A percentile compares a stretch with the other conserved stretches of the same genome.
Evolutionary conservation across 345 rosid genomes (phyloP).

Genomic region (Geranium brycei): DNA sequence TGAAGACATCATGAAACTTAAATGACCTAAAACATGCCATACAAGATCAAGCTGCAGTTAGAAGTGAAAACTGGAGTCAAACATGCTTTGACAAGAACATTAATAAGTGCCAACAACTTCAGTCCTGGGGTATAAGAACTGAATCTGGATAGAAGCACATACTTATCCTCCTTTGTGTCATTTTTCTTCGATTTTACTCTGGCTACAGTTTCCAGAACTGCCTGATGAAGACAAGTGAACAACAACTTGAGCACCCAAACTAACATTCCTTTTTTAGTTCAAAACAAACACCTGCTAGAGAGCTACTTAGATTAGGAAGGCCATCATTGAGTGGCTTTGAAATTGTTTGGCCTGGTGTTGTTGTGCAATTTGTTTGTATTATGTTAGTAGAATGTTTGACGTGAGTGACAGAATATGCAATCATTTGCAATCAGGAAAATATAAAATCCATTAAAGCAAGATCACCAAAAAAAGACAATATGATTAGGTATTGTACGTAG

Average conservation of each 20-base stretch:
- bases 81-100: too few relatives aligned
- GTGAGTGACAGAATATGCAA: background rate
- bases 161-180: slow-evolving; percentile 85
- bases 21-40: slow-evolving; percentile 41
- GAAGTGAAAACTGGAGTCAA: too few relatives aligned
- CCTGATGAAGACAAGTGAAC: slow-evolving; percentile 30
- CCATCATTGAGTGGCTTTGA: background rate
- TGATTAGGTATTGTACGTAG: background rate
- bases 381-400: background rate
- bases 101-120: background rate
- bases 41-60: background rate
- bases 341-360: background rate
- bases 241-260: background rate
- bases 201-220: slow-evolving; percentile 87
- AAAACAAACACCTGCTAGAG: background rate
- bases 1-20: slow-evolving; percentile 72
- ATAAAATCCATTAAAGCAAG: background rate
- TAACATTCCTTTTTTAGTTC: background rate
- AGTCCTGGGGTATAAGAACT: background rate
- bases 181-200: slow-evolving; percentile 77
- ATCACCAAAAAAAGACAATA: background rate
- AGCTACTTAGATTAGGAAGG: background rate
- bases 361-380: background rate
- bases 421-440: background rate
- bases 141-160: slow-evolving; percentile 17